A percentile compares a stretch with the other conserved stretches of the same genome.
Conservation (phyloP, 306 rosid species). For the Sicyos edulis region DNA sequence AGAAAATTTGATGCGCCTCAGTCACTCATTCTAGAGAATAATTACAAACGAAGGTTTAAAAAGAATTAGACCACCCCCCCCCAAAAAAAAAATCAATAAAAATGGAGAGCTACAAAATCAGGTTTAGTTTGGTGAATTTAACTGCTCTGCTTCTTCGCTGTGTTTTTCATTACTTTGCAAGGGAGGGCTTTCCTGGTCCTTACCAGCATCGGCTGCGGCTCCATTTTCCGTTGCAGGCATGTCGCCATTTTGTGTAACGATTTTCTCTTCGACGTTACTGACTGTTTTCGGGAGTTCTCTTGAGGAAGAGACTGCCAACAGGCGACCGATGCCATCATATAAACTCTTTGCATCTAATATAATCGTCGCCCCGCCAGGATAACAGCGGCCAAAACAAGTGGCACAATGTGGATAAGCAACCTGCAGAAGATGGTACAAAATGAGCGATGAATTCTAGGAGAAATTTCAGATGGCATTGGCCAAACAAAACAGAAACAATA, state of each 20-base stretch:
- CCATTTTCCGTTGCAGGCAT: conserved; percentile 55
- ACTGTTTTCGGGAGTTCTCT: conserved; percentile 62
- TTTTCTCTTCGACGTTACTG: conserved; percentile 39
- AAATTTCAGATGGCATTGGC: conserved; percentile 4
- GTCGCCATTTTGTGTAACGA: conserved; percentile 49
- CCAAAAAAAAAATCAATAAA: background rate
- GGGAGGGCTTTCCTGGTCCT: conserved; percentile 31
- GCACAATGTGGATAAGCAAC: conserved; percentile 86
- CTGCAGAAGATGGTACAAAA: conserved; percentile 32
- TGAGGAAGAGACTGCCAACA: conserved; percentile 56
- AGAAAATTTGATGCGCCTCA: conserved; percentile 1
- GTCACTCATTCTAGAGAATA: conserved; percentile 20
- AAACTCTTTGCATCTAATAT: conserved; percentile 66
- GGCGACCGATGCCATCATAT: conserved; percentile 63
- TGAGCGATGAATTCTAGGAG: background rate
- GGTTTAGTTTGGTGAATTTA: conserved; percentile 3
- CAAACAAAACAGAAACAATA: conserved; percentile 17
- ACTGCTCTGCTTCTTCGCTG: conserved; percentile 26
- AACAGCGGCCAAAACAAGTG: conserved; percentile 91
- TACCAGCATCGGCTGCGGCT: conserved; percentile 30
- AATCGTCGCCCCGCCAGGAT: conserved; percentile 65
- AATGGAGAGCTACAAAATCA: conserved; percentile 25
- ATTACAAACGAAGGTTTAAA: conserved; percentile 19
- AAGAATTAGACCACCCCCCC: conserved; percentile 15
- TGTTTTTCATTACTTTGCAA: conserved; percentile 32